Evolutionary conservation across 768 basidiomycete genomes (phyloP).

Genomic region (Lentinula boryana): DNA sequence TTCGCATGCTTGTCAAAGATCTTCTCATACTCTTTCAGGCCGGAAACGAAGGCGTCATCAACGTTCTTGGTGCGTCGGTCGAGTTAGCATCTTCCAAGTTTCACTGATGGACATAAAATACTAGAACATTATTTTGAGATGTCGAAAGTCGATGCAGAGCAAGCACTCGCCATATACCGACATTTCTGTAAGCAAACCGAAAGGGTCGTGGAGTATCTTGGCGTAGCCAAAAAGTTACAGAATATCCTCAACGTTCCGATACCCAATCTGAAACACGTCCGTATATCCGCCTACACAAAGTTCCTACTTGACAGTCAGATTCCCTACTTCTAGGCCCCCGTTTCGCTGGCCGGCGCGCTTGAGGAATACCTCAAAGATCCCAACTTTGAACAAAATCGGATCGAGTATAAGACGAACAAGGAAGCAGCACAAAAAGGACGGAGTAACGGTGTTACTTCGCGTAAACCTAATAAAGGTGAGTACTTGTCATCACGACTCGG

Average conservation of each 20-base stretch:
- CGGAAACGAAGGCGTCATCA: conserved; percentile 91
- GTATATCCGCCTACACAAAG: conserved; percentile 16
- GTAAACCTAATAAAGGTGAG: not conserved
- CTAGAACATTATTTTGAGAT: conserved; percentile 97
- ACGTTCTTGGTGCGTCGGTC: conserved; percentile 57
- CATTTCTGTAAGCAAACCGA: conserved; percentile 94
- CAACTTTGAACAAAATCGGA: conserved; percentile 91
- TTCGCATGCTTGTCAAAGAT: conserved; percentile 95
- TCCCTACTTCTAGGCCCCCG: conserved; percentile 62
- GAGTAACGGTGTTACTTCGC: conserved; percentile 11
- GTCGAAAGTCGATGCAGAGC: conserved; percentile 87
- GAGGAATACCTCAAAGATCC: conserved; percentile 97
- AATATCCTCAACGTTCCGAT: conserved; percentile 91
- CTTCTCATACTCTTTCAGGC: conserved; percentile 93
- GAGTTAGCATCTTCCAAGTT: not conserved
- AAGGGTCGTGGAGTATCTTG: conserved; percentile 85
- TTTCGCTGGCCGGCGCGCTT: conserved; percentile 87
- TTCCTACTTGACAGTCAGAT: not conserved
- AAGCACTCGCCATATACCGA: conserved; percentile 84
- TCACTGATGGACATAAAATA: conserved; percentile 26
- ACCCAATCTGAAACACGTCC: conserved; percentile 86
- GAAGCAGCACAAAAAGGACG: conserved; percentile 45
- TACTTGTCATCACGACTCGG: not conserved
- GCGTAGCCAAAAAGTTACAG: conserved; percentile 87
- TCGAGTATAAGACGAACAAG: conserved; percentile 87